Evolutionary conservation across 148 eudicot species (phyloP), one percentile per base, ranked within the genome.

Genomic region (Vaccinium myrtillus): DNA sequence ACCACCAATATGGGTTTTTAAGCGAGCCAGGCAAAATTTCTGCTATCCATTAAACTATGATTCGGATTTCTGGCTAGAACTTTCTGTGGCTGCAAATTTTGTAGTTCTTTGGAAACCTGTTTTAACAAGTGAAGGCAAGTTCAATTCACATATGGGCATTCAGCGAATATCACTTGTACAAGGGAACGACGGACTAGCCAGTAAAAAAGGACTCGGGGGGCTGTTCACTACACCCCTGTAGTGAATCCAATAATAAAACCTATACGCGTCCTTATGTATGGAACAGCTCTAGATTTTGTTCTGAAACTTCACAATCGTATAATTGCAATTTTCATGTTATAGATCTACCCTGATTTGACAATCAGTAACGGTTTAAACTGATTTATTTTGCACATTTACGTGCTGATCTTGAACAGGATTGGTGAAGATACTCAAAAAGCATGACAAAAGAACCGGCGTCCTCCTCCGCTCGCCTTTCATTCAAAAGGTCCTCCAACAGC

Each of bases 381-480:
- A n/a, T 63, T 63, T 25, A 73, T 25, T 13, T 46, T 21, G 39
- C 1, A 3, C 59, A 15, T 69, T 19, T 30, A 19, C 19, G 19
- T 81, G 36, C 73, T 67, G 5, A 23, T 55, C n/a, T 81, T 76
- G 46, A 48, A 56, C 94, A 96, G 99, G 99, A 80, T 83, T 96
- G 82, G 94, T 89, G 73, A 96, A 96, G 88, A 96, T 96, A 58
- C 91, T 96, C 56, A 96, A 96, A 87, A 96, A 96, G 87, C 93
- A 96, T 30, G 98, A 96, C 89, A 96, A 96, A 82, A 88, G 93
- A 82, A 96, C 95, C 2, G 99, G 99, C 0, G 94, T 93, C 36
- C 92, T 96, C 10, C 89, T 96, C 59, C 95, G 97, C 76, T 84
- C 92, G 76, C 99, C 99, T 51, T 96, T 93, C 90, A 96, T 96